Evolutionary conservation across 1,284 basidiomycete species (phyloP), one percentile per base, ranked within the genome.

Genomic region (Ustilago nuda): DNA sequence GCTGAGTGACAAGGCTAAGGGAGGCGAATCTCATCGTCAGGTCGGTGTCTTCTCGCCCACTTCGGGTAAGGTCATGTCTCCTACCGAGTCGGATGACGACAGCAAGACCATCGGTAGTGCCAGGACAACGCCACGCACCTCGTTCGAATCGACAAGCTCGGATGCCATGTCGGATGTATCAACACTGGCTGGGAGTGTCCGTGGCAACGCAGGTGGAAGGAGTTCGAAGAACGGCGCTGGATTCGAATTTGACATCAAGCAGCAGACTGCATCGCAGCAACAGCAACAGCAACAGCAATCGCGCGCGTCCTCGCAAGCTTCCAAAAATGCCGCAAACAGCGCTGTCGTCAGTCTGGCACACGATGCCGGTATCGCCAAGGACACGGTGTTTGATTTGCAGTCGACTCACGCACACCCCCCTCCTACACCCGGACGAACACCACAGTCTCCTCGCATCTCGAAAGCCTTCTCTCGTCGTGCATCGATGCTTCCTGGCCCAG

Each of bases 321-420:
- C 33, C 33, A 32, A 15, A 17, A 45, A 23, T 19, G 43, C n/a
- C 12, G 39, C 45, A 33, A 52, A 41, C 30, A 35, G 23, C 52
- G 48, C 59, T 15, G 35, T 52, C 12, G 52, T 66, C n/a, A 43
- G 61, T 3, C 45, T 61, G 1, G 64, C 63, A 0, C 74, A 68
- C 33, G 69, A 76, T 37, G 69, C 66, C 1, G 74, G 69, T 13
- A 72, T 82, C 32, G 77, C 74, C n/a, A 66, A 66, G 55, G 80
- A 83, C 35, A 75, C 80, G 12, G 69, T 76, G 4, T 83, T 83
- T 41, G 82, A 83, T 48, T 72, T 83, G 41, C 82, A 83, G 33
- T 75, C 71, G n/a, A 66, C 68, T 23, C 73, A 76, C 19, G 68
- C 76, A 1, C 67, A 76, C 12, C 67, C 67, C 4, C 73, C 56